phyloP scores from a whole-genome alignment of 306 rosid genomes.

The Hylodesmum podocarpum region DNA sequence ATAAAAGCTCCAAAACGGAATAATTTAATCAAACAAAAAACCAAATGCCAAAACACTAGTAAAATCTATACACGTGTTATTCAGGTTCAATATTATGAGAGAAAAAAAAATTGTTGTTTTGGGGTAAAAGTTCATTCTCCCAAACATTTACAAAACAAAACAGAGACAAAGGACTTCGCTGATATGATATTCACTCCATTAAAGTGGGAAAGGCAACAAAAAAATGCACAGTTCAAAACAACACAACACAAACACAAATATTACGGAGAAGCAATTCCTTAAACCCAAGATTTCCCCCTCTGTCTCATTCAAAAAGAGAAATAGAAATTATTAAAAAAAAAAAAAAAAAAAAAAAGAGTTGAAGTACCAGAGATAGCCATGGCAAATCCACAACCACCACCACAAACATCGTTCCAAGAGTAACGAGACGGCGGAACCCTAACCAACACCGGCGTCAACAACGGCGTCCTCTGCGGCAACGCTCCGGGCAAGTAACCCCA shows the following conservation, averaged over 20 bases:
- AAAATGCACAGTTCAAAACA: neutral
- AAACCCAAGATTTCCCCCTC: no score
- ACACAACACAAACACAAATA: conserved; percentile 10
- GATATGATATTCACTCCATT: neutral
- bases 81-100: neutral
- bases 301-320: neutral
- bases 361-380: conserved; percentile 77
- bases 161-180: neutral
- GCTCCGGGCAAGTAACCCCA: conserved; percentile 98
- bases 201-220: neutral
- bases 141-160: neutral
- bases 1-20: neutral
- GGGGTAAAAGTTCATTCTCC: no score
- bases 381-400: conserved; percentile 98
- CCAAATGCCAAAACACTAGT: neutral
- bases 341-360: neutral
- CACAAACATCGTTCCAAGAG: conserved; percentile 69
- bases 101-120: neutral
- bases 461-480: conserved; percentile 78
- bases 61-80: neutral
- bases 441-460: conserved; percentile 57
- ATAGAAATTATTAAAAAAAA: neutral
- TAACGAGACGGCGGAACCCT: conserved; percentile 41
- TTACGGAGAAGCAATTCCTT: neutral
- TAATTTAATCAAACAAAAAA: neutral